These are phyloP conservation scores for Piedraia hortae DNA, from an alignment of 2,329 filamentous ascomycete genomes.

Conservation along the genomic window DNA sequence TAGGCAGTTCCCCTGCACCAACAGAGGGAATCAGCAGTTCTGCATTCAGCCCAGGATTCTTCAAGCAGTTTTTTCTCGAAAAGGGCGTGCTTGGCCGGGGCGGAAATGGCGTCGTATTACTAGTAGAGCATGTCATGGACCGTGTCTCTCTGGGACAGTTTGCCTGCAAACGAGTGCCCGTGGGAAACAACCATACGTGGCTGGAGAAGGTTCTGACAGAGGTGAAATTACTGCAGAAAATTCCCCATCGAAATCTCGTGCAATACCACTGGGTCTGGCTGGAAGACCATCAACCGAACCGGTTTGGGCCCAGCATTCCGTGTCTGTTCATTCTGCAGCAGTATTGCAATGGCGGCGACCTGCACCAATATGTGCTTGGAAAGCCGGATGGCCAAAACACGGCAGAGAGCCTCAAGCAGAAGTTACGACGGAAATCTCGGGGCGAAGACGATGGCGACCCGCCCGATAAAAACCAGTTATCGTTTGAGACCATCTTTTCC, in stretches of 20 bases:
- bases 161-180: constrained; percentile 88
- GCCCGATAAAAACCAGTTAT: constrained; percentile 29
- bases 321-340: constrained; percentile 95
- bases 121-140: constrained; percentile 84
- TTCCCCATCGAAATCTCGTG: constrained; percentile 84
- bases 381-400: constrained; percentile 37
- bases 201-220: constrained; percentile 82
- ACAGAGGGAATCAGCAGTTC: constrained; percentile 50
- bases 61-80: constrained; percentile 75
- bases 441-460: constrained; percentile 40
- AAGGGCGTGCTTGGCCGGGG: constrained; percentile 66
- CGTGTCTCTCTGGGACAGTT: constrained; percentile 70
- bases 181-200: constrained; percentile 81
- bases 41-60: constrained; percentile 81
- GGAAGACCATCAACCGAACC: constrained; percentile 58
- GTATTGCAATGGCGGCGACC: constrained; percentile 82
- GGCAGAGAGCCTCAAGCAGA: constrained; percentile 63
- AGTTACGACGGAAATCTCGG: constrained; percentile 55
- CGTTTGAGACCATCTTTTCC: constrained; percentile 84
- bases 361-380: constrained; percentile 67
- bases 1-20: constrained; percentile 16
- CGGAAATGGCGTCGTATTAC: constrained; percentile 76
- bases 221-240: constrained; percentile 69
- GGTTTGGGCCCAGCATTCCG: constrained; percentile 68
- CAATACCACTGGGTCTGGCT: constrained; percentile 96